phyloP scores from a whole-genome alignment of 2,329 filamentous ascomycete genomes.

The Venturia asperata region DNA sequence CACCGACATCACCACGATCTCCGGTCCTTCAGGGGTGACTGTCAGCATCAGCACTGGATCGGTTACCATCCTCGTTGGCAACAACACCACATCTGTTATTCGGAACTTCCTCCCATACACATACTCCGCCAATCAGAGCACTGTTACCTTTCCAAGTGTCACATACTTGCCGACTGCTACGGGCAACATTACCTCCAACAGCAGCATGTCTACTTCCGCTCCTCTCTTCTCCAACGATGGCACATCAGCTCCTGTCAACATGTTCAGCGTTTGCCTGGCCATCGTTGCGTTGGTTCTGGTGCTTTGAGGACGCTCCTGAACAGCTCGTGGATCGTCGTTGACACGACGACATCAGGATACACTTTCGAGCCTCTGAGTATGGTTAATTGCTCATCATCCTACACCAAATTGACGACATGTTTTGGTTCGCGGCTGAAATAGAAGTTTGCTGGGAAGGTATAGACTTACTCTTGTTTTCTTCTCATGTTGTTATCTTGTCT shows the following conservation, averaged over 20 bases:
- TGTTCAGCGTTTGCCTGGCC: constrained; percentile 6
- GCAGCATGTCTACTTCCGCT: background rate
- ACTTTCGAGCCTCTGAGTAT: background rate
- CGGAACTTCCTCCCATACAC: constrained; percentile 3
- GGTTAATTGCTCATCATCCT: background rate
- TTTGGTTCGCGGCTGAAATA: background rate
- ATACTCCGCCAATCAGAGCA: background rate
- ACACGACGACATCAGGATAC: background rate
- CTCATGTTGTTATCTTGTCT: constrained; percentile 11
- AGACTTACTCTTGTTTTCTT: constrained; percentile 13
- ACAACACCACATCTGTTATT: constrained; percentile 1
- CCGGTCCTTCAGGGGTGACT: constrained; percentile 3
- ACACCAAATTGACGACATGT: constrained; percentile 2
- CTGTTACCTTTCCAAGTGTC: constrained; percentile 1
- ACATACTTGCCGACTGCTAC: constrained; percentile 2
- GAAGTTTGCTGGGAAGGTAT: background rate
- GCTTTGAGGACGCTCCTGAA: background rate
- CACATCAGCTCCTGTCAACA: constrained; percentile 3
- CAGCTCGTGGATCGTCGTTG: background rate
- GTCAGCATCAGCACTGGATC: constrained; percentile 10
- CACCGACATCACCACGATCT: constrained; percentile 5
- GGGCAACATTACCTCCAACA: constrained; percentile 3
- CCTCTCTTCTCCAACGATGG: background rate
- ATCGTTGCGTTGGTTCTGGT: constrained; percentile 9
- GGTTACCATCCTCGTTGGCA: background rate